Conservation (phyloP, 208 protist genomes). For the Acanthamoeba lugdunensis region DNA sequence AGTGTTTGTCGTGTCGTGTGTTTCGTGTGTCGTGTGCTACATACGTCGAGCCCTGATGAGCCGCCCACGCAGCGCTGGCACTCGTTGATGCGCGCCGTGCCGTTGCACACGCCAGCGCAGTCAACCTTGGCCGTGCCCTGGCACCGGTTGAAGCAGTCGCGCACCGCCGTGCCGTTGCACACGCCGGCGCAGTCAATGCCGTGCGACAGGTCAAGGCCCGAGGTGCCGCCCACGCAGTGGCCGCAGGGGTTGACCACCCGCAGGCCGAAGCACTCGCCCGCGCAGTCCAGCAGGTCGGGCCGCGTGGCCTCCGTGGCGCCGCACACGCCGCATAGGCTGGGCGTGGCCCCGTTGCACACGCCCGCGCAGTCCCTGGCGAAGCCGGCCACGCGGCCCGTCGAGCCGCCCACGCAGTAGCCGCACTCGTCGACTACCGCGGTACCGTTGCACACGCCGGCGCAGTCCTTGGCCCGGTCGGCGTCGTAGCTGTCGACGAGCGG, state of each 20-base stretch:
- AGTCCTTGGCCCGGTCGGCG: slow-evolving; percentile 9
- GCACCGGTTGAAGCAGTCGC: not conserved
- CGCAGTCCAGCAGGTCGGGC: slow-evolving; percentile 6
- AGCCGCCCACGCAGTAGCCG: slow-evolving; percentile 43
- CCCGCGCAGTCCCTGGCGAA: slow-evolving; percentile 47
- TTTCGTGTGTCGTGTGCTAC: too few relatives aligned
- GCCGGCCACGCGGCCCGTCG: slow-evolving; percentile 4
- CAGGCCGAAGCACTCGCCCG: slow-evolving; percentile 15
- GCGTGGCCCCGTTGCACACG: slow-evolving; percentile 42
- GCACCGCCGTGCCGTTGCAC: slow-evolving; percentile 2
- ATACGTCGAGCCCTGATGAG: slow-evolving; percentile 1
- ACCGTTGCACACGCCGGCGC: slow-evolving; percentile 56
- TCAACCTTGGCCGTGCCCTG: not conserved
- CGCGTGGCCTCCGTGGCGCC: not conserved
- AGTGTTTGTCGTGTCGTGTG: too few relatives aligned
- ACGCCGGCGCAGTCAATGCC: not conserved
- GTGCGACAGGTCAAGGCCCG: not conserved
- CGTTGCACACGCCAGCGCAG: not conserved
- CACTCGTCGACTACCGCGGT: not conserved
- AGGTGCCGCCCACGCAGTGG: not conserved
- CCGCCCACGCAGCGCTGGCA: not conserved
- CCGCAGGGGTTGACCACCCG: not conserved
- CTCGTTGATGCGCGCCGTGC: not conserved
- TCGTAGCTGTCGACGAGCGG: slow-evolving; percentile 32
- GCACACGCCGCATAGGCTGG: not conserved